Evolutionary conservation across 176 grass and related monocot genomes (phyloP).

Genomic region (Aegilops umbellulata): DNA sequence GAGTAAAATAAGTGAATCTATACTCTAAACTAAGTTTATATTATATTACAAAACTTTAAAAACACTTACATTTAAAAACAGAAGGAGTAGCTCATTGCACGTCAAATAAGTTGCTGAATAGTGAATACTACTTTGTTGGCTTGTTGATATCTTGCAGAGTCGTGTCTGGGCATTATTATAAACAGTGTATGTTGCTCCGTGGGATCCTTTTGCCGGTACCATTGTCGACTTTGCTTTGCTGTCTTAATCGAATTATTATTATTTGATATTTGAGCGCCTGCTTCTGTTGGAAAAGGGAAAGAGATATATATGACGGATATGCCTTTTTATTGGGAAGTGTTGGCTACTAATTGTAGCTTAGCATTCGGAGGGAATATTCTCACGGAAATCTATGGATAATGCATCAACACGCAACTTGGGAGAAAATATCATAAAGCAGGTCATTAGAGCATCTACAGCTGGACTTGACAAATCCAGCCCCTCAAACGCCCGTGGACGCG

Average conservation of each 20-base stretch:
- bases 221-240: neutral
- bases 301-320: neutral
- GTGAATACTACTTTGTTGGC: neutral
- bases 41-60: no score
- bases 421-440: conserved; percentile 7
- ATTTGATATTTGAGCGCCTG: neutral
- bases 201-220: neutral
- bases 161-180: neutral
- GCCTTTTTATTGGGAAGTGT: neutral
- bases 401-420: conserved; percentile 8
- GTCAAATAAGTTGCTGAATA: neutral
- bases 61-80: no score
- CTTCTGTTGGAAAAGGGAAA: conserved; percentile 4
- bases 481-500: no score
- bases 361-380: conserved; percentile 30
- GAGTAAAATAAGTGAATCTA: no score
- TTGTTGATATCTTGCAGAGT: neutral
- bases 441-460: neutral
- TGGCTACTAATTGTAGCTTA: neutral
- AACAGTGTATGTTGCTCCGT: neutral
- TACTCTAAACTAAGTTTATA: no score
- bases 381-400: conserved; percentile 9
- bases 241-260: conserved; percentile 23
- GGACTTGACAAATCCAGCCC: no score
- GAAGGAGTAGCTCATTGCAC: neutral